phyloP scores from a whole-genome alignment of 2,329 filamentous ascomycete genomes.

The Cladosporium phlei region DNA sequence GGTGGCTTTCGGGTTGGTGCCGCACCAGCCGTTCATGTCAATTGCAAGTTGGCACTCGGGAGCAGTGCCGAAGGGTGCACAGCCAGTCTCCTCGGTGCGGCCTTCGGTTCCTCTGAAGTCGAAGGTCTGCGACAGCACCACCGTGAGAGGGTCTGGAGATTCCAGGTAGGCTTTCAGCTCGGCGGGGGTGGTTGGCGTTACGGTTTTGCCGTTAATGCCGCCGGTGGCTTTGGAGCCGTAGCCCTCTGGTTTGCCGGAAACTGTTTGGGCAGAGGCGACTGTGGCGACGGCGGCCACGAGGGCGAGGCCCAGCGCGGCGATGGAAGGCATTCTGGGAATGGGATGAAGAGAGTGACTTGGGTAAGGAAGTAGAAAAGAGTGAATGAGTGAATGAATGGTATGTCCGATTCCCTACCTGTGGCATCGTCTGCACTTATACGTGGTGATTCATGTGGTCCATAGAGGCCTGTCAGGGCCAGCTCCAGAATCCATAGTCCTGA shows the following conservation, averaged over 20 bases:
- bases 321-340: constrained; percentile 9
- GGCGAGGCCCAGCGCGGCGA: constrained; percentile 12
- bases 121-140: constrained; percentile 52
- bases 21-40: constrained; percentile 56
- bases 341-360: background rate
- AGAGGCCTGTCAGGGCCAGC: too few species aligned
- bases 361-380: constrained; percentile 6
- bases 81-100: constrained; percentile 49
- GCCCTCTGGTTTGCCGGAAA: constrained; percentile 28
- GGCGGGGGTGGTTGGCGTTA: constrained; percentile 35
- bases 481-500: too few species aligned
- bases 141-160: constrained; percentile 50
- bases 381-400: background rate
- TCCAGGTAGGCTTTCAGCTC: constrained; percentile 58
- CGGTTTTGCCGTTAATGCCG: constrained; percentile 47
- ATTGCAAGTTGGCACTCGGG: constrained; percentile 56
- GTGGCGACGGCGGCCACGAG: constrained; percentile 6
- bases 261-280: constrained; percentile 28
- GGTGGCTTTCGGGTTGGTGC: constrained; percentile 39
- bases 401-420: background rate
- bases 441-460: too few species aligned
- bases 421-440: background rate
- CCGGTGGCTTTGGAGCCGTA: constrained; percentile 49
- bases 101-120: constrained; percentile 50
- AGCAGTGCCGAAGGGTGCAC: constrained; percentile 51